Base-by-base conservation (phyloP, 768 basidiomycete genomes). In the Naganishia friedmannii region DNA sequence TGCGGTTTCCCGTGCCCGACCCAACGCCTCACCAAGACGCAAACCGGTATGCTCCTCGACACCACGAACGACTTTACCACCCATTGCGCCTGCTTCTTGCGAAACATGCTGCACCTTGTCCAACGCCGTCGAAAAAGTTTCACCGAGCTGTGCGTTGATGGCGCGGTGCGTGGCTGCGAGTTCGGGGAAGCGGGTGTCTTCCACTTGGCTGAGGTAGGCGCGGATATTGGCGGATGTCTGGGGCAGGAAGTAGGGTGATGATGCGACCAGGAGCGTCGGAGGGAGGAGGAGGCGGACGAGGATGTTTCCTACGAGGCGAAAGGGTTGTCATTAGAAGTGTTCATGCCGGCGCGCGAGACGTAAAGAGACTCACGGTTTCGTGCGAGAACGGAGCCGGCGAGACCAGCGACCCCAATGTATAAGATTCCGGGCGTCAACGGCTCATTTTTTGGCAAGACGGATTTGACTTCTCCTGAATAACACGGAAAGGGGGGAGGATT, bases 401-500 rank as follows among this genome's bases (percentile, higher is more conserved):
- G 87, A 17, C 92, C 88, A 2, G 92, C 88, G 58, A 98, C 86
- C 58, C 92, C 91, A 55, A 91, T 89, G 83, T 95, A 97, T 66
- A 97, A 88, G 5, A 90, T 76, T n/a, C 90, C 92, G 0, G 94
- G 94, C 12, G 89, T 92, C 32, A 96, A 86, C 0, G 88, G 84
- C 82, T 97, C 95, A 66, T 89, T 84, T 0, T 88, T 85, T 0
- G 91, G 88, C 17, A 92, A 82, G 74, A 98, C 86, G 7, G 89
- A 86, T 80, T 93, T 93, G 37, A 97, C 83, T 72, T 92, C 88
- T 70, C 84, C 93, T 95, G 78, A 26, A 53, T 19, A 17, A 15
- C 13, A 6, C 6, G 5, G 34, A 15, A 39, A 51, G 32, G 1
- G 0, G 32, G 1, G 0, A 65, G 55, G 2, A 51, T 51, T 51